phyloP scores from a whole-genome alignment of 768 basidiomycete genomes.

The Mycena sanguinolenta region DNA sequence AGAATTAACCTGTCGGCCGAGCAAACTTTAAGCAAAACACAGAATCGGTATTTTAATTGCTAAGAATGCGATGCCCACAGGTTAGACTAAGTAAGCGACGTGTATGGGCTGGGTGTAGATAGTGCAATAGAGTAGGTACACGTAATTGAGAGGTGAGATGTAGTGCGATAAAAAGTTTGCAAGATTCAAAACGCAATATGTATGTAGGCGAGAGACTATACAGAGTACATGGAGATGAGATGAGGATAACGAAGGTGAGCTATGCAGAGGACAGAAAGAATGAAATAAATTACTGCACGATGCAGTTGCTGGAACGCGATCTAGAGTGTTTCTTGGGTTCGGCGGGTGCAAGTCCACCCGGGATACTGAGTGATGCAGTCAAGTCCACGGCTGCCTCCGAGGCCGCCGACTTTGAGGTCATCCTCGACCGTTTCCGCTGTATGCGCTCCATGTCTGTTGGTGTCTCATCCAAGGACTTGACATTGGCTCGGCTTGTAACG shows the following conservation, averaged over 20 bases:
- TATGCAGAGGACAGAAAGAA: slow-evolving; percentile 24
- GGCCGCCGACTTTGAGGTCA: slow-evolving; percentile 49
- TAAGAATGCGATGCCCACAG: slow-evolving; percentile 19
- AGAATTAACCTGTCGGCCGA: too few species aligned
- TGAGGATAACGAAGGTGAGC: slow-evolving; percentile 31
- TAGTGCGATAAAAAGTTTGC: slow-evolving; percentile 34
- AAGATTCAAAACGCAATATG: slow-evolving; percentile 31
- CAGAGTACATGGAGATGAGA: slow-evolving; percentile 28
- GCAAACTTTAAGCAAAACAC: not conserved
- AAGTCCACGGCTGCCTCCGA: slow-evolving; percentile 45
- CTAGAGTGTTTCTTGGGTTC: slow-evolving; percentile 58
- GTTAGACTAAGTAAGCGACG: slow-evolving; percentile 33
- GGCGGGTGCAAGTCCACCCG: slow-evolving; percentile 51
- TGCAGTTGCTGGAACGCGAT: slow-evolving; percentile 58
- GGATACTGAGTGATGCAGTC: slow-evolving; percentile 43
- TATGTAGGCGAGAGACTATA: slow-evolving; percentile 14
- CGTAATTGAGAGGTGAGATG: slow-evolving; percentile 23
- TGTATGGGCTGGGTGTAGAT: slow-evolving; percentile 28
- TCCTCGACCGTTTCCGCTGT: slow-evolving; percentile 48
- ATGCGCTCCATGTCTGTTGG: slow-evolving; percentile 39
- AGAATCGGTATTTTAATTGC: slow-evolving; percentile 20
- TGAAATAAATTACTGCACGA: slow-evolving; percentile 57
- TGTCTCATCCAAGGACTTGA: slow-evolving; percentile 48
- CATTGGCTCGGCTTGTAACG: slow-evolving; percentile 49
- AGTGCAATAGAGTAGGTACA: slow-evolving; percentile 34